These are phyloP conservation scores for Venturia nashicola DNA, from an alignment of 2,329 filamentous ascomycete species.

Conservation along the genomic window DNA sequence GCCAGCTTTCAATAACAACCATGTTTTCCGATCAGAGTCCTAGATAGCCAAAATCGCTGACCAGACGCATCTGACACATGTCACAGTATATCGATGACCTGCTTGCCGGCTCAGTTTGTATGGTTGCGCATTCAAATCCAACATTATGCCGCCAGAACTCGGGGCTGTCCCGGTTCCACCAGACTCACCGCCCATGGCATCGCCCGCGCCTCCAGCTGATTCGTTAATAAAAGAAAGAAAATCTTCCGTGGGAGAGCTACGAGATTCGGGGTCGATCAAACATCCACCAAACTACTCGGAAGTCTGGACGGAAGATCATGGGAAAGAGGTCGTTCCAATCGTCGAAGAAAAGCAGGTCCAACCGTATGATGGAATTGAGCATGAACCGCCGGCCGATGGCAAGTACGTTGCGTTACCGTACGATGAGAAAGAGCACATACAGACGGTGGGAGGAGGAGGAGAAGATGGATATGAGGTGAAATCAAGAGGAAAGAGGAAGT, in stretches of 20 bases:
- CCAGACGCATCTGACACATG: background rate
- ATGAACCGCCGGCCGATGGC: background rate
- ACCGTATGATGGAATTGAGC: background rate
- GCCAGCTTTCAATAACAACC: background rate
- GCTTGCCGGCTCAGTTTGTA: background rate
- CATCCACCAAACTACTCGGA: background rate
- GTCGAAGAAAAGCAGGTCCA: conserved; percentile 4
- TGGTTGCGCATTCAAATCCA: background rate
- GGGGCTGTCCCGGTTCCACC: background rate
- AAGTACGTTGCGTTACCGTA: background rate
- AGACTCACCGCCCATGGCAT: background rate
- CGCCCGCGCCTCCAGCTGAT: background rate
- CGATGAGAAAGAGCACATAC: background rate
- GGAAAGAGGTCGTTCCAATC: conserved; percentile 6
- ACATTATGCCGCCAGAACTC: background rate
- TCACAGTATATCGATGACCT: background rate
- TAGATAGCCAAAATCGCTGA: background rate
- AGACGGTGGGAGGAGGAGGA: background rate
- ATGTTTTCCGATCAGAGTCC: background rate
- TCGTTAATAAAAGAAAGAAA: background rate
- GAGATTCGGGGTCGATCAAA: background rate
- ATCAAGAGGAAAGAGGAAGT: background rate
- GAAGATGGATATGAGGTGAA: background rate
- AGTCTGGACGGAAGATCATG: background rate
- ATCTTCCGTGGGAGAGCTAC: background rate